A percentile compares a stretch with the other conserved stretches of the same genome.
Evolutionary conservation across 2,329 filamentous ascomycete genomes (phyloP).

Genomic region (Aspergillus texensis): DNA sequence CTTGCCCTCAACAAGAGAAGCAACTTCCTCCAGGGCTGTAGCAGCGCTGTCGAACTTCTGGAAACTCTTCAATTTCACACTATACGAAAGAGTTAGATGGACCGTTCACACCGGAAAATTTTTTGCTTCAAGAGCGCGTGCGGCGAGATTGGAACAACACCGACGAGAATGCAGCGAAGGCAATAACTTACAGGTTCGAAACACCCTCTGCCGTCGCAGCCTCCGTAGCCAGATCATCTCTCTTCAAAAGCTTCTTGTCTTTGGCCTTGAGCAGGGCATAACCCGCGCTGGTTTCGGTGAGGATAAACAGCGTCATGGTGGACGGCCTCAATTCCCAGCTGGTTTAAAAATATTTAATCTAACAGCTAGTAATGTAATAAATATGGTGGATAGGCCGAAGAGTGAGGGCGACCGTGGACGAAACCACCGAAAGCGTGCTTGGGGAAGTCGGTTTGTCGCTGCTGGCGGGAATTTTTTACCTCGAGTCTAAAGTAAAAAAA

Average conservation of each 20-base stretch:
- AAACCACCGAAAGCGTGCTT: conserved; percentile 37
- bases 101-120: conserved; percentile 24
- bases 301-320: conserved; percentile 86
- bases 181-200: conserved; percentile 73
- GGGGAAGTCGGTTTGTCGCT: conserved; percentile 24
- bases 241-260: conserved; percentile 96
- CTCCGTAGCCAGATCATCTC: conserved; percentile 75
- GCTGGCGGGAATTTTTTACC: conserved; percentile 40
- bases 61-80: conserved; percentile 95
- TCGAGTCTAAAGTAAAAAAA: conserved; percentile 29
- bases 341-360: conserved; percentile 19
- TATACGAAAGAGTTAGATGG: conserved; percentile 43
- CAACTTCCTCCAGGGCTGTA: conserved; percentile 86
- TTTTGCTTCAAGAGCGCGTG: conserved; percentile 25
- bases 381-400: conserved; percentile 25
- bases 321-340: conserved; percentile 33
- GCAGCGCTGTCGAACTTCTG: conserved; percentile 95
- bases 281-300: conserved; percentile 91
- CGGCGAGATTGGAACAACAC: not conserved
- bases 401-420: conserved; percentile 33
- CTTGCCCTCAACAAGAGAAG: conserved; percentile 87
- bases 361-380: conserved; percentile 24
- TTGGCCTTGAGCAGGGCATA: conserved; percentile 98
- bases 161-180: conserved; percentile 8
- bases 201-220: conserved; percentile 80